Percentiles rank a stretch among this genome's conserved stretches.
Evolutionary conservation across 148 eudicot species (phyloP).

Genomic region (Drosera capensis): DNA sequence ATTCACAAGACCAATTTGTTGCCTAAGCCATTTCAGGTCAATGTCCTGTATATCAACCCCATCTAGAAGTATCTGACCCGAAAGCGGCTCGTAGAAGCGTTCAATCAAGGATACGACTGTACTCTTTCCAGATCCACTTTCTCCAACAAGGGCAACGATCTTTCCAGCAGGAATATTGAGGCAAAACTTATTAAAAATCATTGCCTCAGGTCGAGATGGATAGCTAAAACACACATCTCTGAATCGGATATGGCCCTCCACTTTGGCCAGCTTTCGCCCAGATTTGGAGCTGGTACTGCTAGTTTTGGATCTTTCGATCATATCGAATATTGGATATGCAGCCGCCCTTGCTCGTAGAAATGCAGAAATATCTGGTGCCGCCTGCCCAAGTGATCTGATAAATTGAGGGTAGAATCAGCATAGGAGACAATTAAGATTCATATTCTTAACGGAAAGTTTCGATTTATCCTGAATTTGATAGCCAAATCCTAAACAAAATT

Average conservation of each 20-base stretch:
- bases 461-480: too few relatives aligned
- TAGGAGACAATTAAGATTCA: neutral
- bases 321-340: constrained; percentile 75
- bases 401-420: constrained; percentile 5
- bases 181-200: neutral
- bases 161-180: constrained; percentile 1
- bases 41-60: neutral
- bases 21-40: constrained; percentile 6
- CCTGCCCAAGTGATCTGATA: constrained; percentile 83
- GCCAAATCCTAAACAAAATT: too few relatives aligned
- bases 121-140: constrained; percentile 1
- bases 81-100: constrained; percentile 5
- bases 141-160: constrained; percentile 1
- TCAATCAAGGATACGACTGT: constrained; percentile 5
- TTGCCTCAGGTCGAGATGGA: neutral
- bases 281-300: constrained; percentile 31
- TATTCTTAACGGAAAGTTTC: neutral
- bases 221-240: constrained; percentile 30
- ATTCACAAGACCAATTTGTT: constrained; percentile 8
- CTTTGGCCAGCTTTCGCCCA: constrained; percentile 33
- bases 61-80: constrained; percentile 2
- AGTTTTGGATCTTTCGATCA: constrained; percentile 55
- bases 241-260: constrained; percentile 75
- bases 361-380: constrained; percentile 85
- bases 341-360: constrained; percentile 71